These are phyloP conservation scores for Fusarium subglutinans DNA, from an alignment of 2,329 filamentous ascomycete genomes.

Conservation along the genomic window DNA sequence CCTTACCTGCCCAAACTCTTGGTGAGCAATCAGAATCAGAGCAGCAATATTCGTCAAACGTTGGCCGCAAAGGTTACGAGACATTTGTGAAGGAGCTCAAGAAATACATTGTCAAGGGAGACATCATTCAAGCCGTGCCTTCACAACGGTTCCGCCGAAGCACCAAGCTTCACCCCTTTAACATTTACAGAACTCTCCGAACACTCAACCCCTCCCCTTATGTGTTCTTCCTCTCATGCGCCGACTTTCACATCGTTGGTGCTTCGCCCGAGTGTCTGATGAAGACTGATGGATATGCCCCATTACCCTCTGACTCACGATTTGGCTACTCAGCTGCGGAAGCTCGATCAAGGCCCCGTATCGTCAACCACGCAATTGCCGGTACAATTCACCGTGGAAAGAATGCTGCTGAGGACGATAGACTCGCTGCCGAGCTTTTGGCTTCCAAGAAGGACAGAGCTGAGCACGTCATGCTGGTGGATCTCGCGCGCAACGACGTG, in stretches of 20 bases:
- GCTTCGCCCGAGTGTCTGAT: constrained; percentile 95
- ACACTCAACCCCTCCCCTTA: constrained; percentile 99
- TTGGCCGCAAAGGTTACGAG: constrained; percentile 89
- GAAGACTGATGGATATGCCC: constrained; percentile 62
- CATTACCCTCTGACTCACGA: constrained; percentile 36
- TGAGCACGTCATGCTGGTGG: constrained; percentile 97
- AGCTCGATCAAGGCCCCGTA: constrained; percentile 75
- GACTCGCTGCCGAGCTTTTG: constrained; percentile 71
- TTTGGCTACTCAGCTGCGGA: constrained; percentile 41
- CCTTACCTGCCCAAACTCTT: constrained; percentile 76
- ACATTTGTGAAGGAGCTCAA: constrained; percentile 87
- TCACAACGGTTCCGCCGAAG: constrained; percentile 92
- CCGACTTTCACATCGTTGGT: constrained; percentile 92
- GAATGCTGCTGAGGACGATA: constrained; percentile 82
- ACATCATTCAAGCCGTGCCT: constrained; percentile 98
- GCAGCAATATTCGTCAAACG: constrained; percentile 89
- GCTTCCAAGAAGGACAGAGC: constrained; percentile 82
- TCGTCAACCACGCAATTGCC: constrained; percentile 97
- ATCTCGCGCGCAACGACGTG: constrained; percentile 94
- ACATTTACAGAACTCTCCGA: constrained; percentile 94
- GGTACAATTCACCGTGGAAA: constrained; percentile 88
- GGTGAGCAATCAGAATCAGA: constrained; percentile 68
- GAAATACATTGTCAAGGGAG: constrained; percentile 87
- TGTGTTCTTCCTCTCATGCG: constrained; percentile 94
- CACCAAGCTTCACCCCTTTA: constrained; percentile 93